These are phyloP conservation scores for Didymella exigua DNA, from an alignment of 2,329 filamentous ascomycete genomes.

Conservation along the genomic window DNA sequence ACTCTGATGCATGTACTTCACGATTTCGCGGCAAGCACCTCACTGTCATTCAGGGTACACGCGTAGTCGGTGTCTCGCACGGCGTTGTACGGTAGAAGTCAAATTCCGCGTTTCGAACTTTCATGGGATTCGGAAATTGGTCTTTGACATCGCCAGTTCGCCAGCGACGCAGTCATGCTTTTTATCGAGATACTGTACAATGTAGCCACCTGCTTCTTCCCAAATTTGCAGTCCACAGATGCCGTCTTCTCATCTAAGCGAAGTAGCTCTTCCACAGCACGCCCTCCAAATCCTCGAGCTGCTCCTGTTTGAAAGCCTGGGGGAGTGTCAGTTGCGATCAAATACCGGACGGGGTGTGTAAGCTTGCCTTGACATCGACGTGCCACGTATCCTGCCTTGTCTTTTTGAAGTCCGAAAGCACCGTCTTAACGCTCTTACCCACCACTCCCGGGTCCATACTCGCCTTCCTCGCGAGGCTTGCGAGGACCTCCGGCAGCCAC, in stretches of 20 bases:
- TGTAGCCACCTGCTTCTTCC: not conserved
- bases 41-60: too few species aligned
- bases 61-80: too few species aligned
- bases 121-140: not conserved
- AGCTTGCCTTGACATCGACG: constrained; percentile 90
- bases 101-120: too few species aligned
- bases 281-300: constrained; percentile 92
- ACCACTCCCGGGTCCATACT: constrained; percentile 90
- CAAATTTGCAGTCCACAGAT: not conserved
- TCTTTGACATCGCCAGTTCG: not conserved
- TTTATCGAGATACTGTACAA: not conserved
- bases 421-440: constrained; percentile 92
- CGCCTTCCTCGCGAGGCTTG: constrained; percentile 81
- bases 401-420: constrained; percentile 98
- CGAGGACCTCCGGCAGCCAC: constrained; percentile 94
- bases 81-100: too few species aligned
- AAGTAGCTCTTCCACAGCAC: constrained; percentile 99
- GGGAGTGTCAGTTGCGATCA: not conserved
- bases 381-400: constrained; percentile 98
- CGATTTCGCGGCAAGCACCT: too few species aligned
- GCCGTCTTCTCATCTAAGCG: constrained; percentile 60
- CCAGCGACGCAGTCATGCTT: not conserved
- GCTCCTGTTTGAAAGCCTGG: constrained; percentile 83
- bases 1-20: too few species aligned
- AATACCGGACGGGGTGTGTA: not conserved